phyloP scores from a whole-genome alignment of 164 flowering plant species.

The Nelumbo lutea region DNA sequence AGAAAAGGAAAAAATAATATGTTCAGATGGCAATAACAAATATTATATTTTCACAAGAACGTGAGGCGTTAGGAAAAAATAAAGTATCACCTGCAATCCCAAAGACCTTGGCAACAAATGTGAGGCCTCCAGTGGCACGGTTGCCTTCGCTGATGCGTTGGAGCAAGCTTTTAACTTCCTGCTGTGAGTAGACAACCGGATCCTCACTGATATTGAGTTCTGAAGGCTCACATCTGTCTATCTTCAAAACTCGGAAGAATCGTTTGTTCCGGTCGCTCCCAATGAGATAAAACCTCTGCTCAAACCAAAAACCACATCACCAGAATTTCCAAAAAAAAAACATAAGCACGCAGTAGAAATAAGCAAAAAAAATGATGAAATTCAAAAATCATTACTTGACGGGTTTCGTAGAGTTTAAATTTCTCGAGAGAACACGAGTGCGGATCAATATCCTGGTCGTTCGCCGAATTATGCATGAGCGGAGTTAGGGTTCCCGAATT shows the following conservation, averaged over 20 bases:
- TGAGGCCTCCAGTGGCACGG: slow-evolving; percentile 86
- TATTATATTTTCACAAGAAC: neutral
- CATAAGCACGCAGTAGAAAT: neutral
- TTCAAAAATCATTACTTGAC: slow-evolving; percentile 43
- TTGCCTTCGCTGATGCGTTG: slow-evolving; percentile 92
- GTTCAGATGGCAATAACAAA: neutral
- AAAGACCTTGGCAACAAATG: slow-evolving; percentile 63
- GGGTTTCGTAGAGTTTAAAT: slow-evolving; percentile 84
- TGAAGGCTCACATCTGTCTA: slow-evolving; percentile 88
- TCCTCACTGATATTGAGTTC: slow-evolving; percentile 94
- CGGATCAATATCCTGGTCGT: slow-evolving; percentile 56
- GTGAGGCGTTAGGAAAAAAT: neutral
- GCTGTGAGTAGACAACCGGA: slow-evolving; percentile 90
- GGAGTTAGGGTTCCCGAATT: slow-evolving; percentile 18
- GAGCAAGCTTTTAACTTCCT: slow-evolving; percentile 79
- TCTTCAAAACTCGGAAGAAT: slow-evolving; percentile 79
- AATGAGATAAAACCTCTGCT: slow-evolving; percentile 81
- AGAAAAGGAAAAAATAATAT: neutral
- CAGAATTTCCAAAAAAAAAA: neutral
- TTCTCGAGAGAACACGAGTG: slow-evolving; percentile 76
- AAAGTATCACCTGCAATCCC: slow-evolving; percentile 79
- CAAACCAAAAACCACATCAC: neutral
- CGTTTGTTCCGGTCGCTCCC: slow-evolving; percentile 86
- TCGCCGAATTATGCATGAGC: slow-evolving; percentile 27
- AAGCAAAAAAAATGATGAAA: neutral